Base-by-base conservation (phyloP, 2,329 filamentous ascomycete genomes). In the Lecanosticta acicola region DNA sequence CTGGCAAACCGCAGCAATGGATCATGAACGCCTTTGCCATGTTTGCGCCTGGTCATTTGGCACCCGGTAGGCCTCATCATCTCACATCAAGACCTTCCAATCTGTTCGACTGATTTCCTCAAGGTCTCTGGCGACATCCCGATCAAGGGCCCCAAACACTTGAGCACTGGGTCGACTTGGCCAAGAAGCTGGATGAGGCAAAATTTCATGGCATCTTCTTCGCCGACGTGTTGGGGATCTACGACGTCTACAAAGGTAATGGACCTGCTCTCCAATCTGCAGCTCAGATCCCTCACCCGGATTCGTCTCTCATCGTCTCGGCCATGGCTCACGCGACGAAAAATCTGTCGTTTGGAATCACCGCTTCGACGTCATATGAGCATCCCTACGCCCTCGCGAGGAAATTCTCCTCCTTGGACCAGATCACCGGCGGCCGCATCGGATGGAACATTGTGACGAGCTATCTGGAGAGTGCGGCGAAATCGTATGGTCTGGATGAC, bases 221-320 rank as follows among this genome's bases (percentile, higher is more conserved):
- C 38, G 74, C 74, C 3, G 74, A 76, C 48, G 69, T 73, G 2
- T 63, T 75, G 0, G 71, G 71, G 2, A 66, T 66, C 16, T 73
- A 73, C 55, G 71, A 72, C 49, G 68, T 72, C 17, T 73, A 73
- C 61, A 67, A 68, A 21, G 68, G 67, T 0, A 55, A 50, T 37
- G 56, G 48, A 4, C 55, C 81, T 0, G 78, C 80, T 0, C 74
- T 83, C 40, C 60, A 73, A 1, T 78, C 80, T 0, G 82, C 78
- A 3, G 79, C 81, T 0, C 82, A 86, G 62, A 84, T 80, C 71
- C 82, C 83, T 0, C 77, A 84, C 11, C 83, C 82, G 45, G 82
- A 86, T 60, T 49, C 59, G 17, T 53, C 52, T 18, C 48, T 59
- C 19, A 43, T 60, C 19, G 64, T 75, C 10, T 63, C 72, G 1